Evolutionary conservation across 2,329 filamentous ascomycete species (phyloP), one percentile per base, ranked within the genome.

Genomic region (Thermochaetoides dissita): DNA sequence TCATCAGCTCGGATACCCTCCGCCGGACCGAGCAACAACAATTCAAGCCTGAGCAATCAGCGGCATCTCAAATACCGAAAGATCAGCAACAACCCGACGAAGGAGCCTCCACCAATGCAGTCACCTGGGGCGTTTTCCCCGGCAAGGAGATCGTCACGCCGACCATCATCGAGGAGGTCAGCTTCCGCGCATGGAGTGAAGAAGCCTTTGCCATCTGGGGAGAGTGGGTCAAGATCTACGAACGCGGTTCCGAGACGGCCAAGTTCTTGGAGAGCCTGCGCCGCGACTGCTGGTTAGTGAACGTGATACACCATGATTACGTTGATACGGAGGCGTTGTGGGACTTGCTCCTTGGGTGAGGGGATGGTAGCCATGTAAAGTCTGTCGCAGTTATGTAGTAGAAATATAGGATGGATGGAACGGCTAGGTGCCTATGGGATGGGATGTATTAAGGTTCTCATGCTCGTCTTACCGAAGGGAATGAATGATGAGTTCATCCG

Each of bases 71-170:
- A 37, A 29, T n/a, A 37, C 9, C 32, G n/a, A 24, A 3, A 29
- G 45, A 39, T 6, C 39, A 33, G n/a, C 30, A 40, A 41, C 40
- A 30, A 37, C 55, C 55, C 31, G 53, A 51, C 34, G 61, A 59
- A 53, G 62, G 3, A 24, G 17, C 63, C 29, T 79, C 74, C 53
- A 89, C 93, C 30, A 95, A 96, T 56, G 87, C 89, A 0, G 91
- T 98, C 2, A 98, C 91, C 0, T 96, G 89, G 89, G 89, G 89
- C 40, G 85, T 87, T 1, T 96, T 96, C 63, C 82, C 84, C 0
- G 86, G 86, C 35, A 95, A 95, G 64, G 89, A 96, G 62, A 96
- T 96, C 57, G 76, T 94, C 44, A 94, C 88, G 17, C 89, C 89
- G 3, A 96, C 89, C 2, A 96, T 96, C 56, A 94, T 96, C 55